These are phyloP conservation scores for Xylaria telfairii DNA, from an alignment of 495 filamentous ascomycete genomes.

Conservation along the genomic window DNA sequence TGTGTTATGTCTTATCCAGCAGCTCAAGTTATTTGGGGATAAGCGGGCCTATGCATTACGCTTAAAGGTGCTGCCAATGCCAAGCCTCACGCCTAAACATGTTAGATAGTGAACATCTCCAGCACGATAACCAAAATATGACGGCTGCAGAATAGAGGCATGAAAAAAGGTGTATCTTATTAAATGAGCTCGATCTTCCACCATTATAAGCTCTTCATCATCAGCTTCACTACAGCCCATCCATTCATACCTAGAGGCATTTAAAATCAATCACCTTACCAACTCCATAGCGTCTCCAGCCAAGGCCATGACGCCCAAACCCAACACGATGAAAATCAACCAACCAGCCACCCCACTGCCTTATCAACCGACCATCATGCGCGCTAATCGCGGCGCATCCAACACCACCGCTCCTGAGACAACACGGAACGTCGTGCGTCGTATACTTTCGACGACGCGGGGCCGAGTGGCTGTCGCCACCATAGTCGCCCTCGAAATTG, in stretches of 20 bases:
- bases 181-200: background rate
- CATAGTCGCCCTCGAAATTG: background rate
- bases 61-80: too few species aligned
- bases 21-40: background rate
- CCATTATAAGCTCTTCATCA: background rate
- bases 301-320: background rate
- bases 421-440: conserved; percentile 1
- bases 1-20: too few species aligned
- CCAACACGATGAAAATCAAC: background rate
- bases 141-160: background rate
- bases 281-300: background rate
- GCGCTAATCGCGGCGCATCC: background rate
- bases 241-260: background rate
- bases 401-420: background rate
- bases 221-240: background rate
- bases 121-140: background rate
- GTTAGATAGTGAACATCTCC: background rate
- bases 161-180: background rate
- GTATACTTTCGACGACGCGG: conserved; percentile 11
- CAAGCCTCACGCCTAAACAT: conserved; percentile 20
- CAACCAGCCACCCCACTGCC: background rate
- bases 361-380: background rate
- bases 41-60: background rate
- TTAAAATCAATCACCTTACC: background rate
- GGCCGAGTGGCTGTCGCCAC: conserved; percentile 9